A percentile compares a stretch with the other conserved stretches of the same genome.
Evolutionary conservation across 768 basidiomycete species (phyloP).

Genomic region (Galerina marginata): DNA sequence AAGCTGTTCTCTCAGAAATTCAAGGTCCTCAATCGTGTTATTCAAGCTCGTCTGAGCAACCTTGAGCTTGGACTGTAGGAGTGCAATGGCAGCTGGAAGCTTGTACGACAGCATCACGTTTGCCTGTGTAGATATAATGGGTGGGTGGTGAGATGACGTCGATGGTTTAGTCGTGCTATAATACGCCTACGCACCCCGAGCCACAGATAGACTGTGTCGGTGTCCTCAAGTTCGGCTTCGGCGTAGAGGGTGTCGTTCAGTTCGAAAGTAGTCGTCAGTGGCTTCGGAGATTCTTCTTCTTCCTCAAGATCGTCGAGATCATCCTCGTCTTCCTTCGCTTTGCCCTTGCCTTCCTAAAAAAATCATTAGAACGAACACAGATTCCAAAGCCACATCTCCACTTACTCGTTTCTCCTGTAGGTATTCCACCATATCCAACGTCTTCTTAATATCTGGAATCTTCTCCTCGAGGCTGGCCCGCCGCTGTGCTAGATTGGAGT

Average conservation of each 20-base stretch:
- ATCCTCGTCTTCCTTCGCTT: slow-evolving; percentile 49
- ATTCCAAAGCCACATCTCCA: neutral
- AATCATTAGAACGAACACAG: slow-evolving; percentile 2
- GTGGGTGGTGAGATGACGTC: neutral
- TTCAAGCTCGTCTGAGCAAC: slow-evolving; percentile 69
- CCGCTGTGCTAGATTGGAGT: slow-evolving; percentile 80
- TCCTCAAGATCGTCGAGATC: slow-evolving; percentile 64
- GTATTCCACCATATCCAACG: slow-evolving; percentile 86
- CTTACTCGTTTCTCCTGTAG: slow-evolving; percentile 74
- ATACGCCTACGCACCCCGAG: slow-evolving; percentile 76
- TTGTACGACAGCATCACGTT: slow-evolving; percentile 98
- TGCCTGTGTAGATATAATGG: slow-evolving; percentile 62
- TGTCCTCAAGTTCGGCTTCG: slow-evolving; percentile 86
- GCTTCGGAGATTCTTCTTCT: slow-evolving; percentile 45
- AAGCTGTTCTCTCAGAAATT: slow-evolving; percentile 92
- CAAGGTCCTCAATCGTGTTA: slow-evolving; percentile 84
- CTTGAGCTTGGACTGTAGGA: slow-evolving; percentile 77
- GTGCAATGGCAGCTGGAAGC: slow-evolving; percentile 72
- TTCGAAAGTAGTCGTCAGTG: slow-evolving; percentile 88
- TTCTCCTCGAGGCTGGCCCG: slow-evolving; percentile 86
- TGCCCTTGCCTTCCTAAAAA: slow-evolving; percentile 64
- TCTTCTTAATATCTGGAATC: slow-evolving; percentile 95
- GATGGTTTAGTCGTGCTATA: too few relatives aligned
- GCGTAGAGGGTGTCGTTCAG: slow-evolving; percentile 95
- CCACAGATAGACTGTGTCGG: slow-evolving; percentile 93